These are phyloP conservation scores for Aeschynomene evenia DNA, from an alignment of 306 rosid genomes.

Conservation along the genomic window DNA sequence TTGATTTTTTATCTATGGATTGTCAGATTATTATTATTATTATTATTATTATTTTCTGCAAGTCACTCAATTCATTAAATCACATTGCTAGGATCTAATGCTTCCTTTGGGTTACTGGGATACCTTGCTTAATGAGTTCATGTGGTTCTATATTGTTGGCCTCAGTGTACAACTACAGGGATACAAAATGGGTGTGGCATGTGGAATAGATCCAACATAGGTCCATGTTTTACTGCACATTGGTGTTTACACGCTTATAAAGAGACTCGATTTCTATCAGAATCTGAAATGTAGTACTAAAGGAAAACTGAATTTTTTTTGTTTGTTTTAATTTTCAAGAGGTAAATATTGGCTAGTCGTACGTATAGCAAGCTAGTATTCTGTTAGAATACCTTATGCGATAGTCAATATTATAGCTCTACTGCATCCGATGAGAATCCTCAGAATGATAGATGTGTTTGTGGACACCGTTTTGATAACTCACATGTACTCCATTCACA, in stretches of 20 bases:
- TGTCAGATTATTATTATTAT: neutral
- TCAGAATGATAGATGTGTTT: neutral
- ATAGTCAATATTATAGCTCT: neutral
- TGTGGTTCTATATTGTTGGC: neutral
- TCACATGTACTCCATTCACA: neutral
- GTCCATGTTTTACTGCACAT: neutral
- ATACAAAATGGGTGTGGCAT: neutral
- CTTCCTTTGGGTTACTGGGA: neutral
- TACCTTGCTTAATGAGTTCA: neutral
- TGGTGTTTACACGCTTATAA: neutral
- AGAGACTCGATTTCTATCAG: neutral
- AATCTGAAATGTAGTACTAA: neutral
- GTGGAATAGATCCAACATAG: neutral
- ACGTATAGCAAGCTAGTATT: neutral
- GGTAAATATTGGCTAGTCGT: neutral
- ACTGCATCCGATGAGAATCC: neutral
- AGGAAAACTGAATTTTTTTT: neutral
- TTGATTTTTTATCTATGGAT: constrained; percentile 10
- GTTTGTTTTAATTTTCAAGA: neutral
- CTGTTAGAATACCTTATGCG: neutral
- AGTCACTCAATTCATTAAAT: constrained; percentile 19
- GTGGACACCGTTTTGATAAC: neutral
- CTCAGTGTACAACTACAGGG: neutral
- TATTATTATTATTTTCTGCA: too few species aligned
- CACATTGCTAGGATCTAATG: neutral